Base-by-base conservation (phyloP, 177 flowering plant species). In the Vitis hybrid region DNA sequence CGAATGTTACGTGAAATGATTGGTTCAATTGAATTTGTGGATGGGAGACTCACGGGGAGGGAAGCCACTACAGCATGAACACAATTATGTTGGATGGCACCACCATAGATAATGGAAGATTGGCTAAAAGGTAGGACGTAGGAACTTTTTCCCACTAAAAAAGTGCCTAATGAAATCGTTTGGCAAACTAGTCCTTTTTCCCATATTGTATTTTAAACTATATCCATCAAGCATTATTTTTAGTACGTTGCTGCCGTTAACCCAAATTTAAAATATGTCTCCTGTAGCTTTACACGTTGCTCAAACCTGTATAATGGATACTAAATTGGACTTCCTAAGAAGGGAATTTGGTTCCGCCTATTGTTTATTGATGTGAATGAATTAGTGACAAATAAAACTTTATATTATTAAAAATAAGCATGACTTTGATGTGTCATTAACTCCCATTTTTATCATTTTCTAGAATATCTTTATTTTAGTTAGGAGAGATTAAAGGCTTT, bases 51-150 rank as follows among this genome's bases (percentile, higher is more conserved):
- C 31, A 28, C 31, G 31, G 31, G 31, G 31, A 28, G 47, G 8
- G 47, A 38, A 38, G 47, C 9, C 47, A 38, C 47, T 38, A 38
- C 8, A 38, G 47, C 0, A 38, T 14, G n/a, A 55, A 17, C 50
- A 2, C 12, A 15, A 47, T 50, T 62, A 49, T 69, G 65, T 50
- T 61, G 65, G 58, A 49, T 59, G 49, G 20, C 65, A 59, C 57
- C 57, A 60, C 72, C 0, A 49, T 51, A 59, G 52, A 22, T 47
- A 60, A 47, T 60, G 47, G 11, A 60, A 69, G 51, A 47, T 24
- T 68, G 62, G 31, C 71, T 62, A 38, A 38, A 68, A 49, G 19
- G 55, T 14, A 2, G 12, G 24, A 59, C 71, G 59, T 50, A 38
- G 54, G 7, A 68, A 38, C 71, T 57, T 44, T 28, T 20, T 58